A percentile compares a stretch with the other conserved stretches of the same genome.
Evolutionary conservation across 805 yeast species (phyloP).

Genomic region (Torulaspora quercuum): DNA sequence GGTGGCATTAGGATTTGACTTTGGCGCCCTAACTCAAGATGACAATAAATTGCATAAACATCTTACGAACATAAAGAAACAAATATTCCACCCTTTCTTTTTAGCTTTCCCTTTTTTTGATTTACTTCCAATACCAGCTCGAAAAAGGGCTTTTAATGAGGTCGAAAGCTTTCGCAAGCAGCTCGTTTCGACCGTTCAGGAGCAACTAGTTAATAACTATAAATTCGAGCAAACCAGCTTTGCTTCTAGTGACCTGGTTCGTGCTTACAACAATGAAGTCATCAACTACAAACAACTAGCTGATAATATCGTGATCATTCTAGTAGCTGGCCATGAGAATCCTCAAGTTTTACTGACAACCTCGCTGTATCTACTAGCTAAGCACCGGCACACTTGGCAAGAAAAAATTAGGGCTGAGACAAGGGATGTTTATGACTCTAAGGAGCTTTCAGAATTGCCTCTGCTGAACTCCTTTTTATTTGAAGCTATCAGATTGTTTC

Average conservation of each 20-base stretch:
- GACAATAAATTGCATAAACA: slow-evolving; percentile 39
- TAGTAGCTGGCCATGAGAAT: slow-evolving; percentile 64
- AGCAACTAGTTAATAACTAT: slow-evolving; percentile 31
- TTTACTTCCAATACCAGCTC: slow-evolving; percentile 45
- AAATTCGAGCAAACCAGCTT: slow-evolving; percentile 36
- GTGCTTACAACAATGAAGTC: slow-evolving; percentile 38
- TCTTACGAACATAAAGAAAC: slow-evolving; percentile 45
- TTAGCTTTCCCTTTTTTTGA: slow-evolving; percentile 57
- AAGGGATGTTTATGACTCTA: slow-evolving; percentile 23
- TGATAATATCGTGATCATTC: slow-evolving; percentile 52
- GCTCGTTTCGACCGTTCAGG: slow-evolving; percentile 38
- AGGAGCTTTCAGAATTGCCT: slow-evolving; percentile 52
- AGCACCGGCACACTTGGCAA: slow-evolving; percentile 44
- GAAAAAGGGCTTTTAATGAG: slow-evolving; percentile 43
- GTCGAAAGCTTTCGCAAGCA: slow-evolving; percentile 42
- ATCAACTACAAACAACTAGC: slow-evolving; percentile 47
- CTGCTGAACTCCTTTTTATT: slow-evolving; percentile 57
- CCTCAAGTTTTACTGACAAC: slow-evolving; percentile 53
- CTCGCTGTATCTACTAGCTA: slow-evolving; percentile 45
- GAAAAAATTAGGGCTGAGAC: slow-evolving; percentile 47
- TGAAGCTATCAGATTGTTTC: slow-evolving; percentile 54
- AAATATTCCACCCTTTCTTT: slow-evolving; percentile 53
- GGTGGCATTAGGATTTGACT: slow-evolving; percentile 49
- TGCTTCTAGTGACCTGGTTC: slow-evolving; percentile 43
- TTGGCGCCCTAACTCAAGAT: slow-evolving; percentile 38